Evolutionary conservation across 139 green algal genomes (phyloP), one percentile per base, ranked within the genome.

Genomic region (Chlamydomonas schloesseri): DNA sequence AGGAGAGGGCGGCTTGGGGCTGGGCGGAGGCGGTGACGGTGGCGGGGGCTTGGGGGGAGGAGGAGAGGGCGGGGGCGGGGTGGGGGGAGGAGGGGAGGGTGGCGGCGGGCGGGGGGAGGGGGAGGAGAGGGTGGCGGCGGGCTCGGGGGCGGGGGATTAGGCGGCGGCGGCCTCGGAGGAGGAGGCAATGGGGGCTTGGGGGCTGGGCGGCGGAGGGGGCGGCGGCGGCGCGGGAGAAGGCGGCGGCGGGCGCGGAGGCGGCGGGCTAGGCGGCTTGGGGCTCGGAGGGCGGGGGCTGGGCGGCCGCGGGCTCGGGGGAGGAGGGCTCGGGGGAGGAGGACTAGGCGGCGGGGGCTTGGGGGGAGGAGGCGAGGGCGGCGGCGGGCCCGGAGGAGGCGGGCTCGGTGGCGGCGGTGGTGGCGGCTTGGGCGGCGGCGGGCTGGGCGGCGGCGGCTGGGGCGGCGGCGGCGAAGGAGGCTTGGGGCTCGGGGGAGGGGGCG

Each of bases 301-400:
- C 60, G 60, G 60, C 3, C 23, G 24, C 23, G 60, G 42, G 42
- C 42, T 50, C 6, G 70, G 72, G 10, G 72, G 72, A 3, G 33
- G 42, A 0, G 72, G 72, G 10, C 17, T 9, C n/a, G 72, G 70
- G 36, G 70, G 70, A 9, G 70, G 36, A 15, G 71, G 71, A 24
- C 37, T 33, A 0, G 71, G 71, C 42, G 71, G 71, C 28, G 42
- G 42, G 28, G 71, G 71, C 36, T 21, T 64, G 37, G 71, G 71
- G 15, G 71, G 71, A 37, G 71, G 71, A 13, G 71, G 71, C 1
- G 26, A n/a, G 24, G 71, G 71, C 37, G 71, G 71, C 42, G 71
- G 71, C 14, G 71, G 71, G 36, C 58, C 64, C 26, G 71, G 71
- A 77, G 71, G 71, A 55, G 71, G 71, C 0, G 71, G 71, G 24